Base-by-base conservation (phyloP, 345 rosid species). In the Aquilaria malaccensis region DNA sequence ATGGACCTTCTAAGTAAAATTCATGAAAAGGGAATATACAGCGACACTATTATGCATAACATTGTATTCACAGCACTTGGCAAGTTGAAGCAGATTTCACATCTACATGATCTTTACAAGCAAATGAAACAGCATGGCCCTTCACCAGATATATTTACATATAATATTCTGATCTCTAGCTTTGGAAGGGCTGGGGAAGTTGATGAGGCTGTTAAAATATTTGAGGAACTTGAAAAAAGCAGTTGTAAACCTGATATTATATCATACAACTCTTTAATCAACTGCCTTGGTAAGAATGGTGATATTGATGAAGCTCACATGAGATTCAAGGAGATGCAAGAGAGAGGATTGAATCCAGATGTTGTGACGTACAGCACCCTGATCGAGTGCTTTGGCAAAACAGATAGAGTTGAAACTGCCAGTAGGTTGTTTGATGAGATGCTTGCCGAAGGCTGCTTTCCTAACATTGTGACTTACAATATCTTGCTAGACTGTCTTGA, bases 291-390 rank as follows among this genome's bases (percentile, higher is more conserved):
- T 15, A 93, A 93, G 76, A 89, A 85, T 33, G 97, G 98, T 67
- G 81, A 85, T 74, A 79, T 93, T 22, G 97, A 89, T 75, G 98
- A 81, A 85, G 98, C 97, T 51, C 98, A 93, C 76, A 83, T 93
- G 66, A 82, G 79, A 71, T 89, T 89, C 64, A 77, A 78, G 76
- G 97, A 93, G 85, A 93, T 93, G 97, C 88, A 79, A 69, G 97
- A 85, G 70, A 85, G 68, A 67, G 98, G 94, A 32, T 72, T 93
- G 57, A 74, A 72, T 77, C 95, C 98, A 46, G 97, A 93, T 65
- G 98, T 93, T 14, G 87, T 89, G 7, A 93, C 98, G 7, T 93
- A 93, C 71, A 83, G 96, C 70, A 93, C 96, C 0, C 74, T 93
- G 12, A 93, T 89, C 2, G 97, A 93, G 74, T 93, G 98, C 70